Percentiles rank a stretch among this genome's conserved stretches.
Conservation (phyloP, 1,139 yeast genomes). For the Yamadazyma jaroonii region DNA sequence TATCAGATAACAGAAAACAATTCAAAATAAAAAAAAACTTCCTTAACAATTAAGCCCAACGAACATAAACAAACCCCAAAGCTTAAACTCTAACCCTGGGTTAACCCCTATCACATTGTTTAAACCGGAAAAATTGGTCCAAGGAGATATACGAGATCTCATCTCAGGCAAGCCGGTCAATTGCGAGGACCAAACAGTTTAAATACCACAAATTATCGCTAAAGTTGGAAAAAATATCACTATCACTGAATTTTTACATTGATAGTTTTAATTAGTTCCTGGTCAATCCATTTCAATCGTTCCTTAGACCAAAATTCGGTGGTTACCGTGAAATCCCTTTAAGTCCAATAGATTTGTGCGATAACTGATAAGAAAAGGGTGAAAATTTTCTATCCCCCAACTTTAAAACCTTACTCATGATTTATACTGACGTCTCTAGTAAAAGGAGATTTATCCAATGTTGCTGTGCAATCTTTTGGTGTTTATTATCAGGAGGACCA, state of each 20-base stretch:
- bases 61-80: too few relatives aligned
- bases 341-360: background rate
- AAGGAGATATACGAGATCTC: background rate
- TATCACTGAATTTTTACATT: too few relatives aligned
- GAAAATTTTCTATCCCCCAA: background rate
- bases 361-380: background rate
- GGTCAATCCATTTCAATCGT: background rate
- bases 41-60: too few relatives aligned
- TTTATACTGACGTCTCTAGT: constrained; percentile 16
- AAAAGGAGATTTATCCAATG: constrained; percentile 24
- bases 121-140: too few relatives aligned
- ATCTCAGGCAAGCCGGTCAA: constrained; percentile 1
- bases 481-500: constrained; percentile 45
- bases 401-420: constrained; percentile 13
- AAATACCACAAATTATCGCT: too few relatives aligned
- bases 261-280: too few relatives aligned
- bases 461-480: constrained; percentile 42
- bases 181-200: background rate
- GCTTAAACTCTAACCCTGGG: background rate
- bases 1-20: too few relatives aligned
- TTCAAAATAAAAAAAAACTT: too few relatives aligned
- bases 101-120: too few relatives aligned
- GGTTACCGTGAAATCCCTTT: background rate
- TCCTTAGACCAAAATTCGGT: background rate
- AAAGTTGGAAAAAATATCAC: too few relatives aligned